Percentiles rank a stretch among this genome's conserved stretches.
These are phyloP conservation scores for Chlorella sp. DNA, from an alignment of 139 green algal genomes.

Conservation along the genomic window DNA sequence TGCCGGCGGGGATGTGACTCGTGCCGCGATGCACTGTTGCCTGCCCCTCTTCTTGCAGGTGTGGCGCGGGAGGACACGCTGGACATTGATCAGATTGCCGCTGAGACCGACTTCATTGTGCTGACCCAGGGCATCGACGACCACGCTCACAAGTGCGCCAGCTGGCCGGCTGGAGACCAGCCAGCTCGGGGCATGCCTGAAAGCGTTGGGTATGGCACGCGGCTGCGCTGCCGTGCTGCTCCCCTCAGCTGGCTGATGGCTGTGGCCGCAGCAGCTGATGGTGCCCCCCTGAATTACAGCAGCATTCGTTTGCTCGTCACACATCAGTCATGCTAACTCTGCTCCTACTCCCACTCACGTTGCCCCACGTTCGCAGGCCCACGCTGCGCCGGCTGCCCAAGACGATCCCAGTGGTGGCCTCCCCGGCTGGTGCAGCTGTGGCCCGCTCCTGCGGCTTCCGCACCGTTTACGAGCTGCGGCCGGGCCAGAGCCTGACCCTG, in stretches of 20 bases:
- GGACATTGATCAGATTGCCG: slow-evolving; percentile 60
- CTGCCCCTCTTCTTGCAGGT: not conserved
- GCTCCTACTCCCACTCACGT: no score
- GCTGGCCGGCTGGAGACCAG: no score
- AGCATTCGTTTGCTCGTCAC: no score
- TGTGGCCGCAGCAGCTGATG: no score
- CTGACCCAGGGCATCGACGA: slow-evolving; percentile 83
- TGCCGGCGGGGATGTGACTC: not conserved
- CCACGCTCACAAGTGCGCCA: slow-evolving; percentile 78
- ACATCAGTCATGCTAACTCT: not conserved
- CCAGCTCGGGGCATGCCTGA: no score
- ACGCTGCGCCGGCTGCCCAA: slow-evolving; percentile 74
- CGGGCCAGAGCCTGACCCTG: slow-evolving; percentile 61
- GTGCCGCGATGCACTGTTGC: not conserved
- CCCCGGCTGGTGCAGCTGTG: slow-evolving; percentile 63
- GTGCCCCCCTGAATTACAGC: no score
- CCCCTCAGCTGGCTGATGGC: no score
- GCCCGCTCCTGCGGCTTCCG: slow-evolving; percentile 73
- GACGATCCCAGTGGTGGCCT: slow-evolving; percentile 70
- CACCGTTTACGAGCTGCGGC: slow-evolving; percentile 65
- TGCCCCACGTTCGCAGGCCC: slow-evolving; percentile 76
- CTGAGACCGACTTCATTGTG: slow-evolving; percentile 74
- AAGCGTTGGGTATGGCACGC: no score
- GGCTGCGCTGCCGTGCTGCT: no score
- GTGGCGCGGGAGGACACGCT: slow-evolving; percentile 13